Evolutionary conservation across 2,329 filamentous ascomycete species (phyloP).

Genomic region (Thelonectria blattea): DNA sequence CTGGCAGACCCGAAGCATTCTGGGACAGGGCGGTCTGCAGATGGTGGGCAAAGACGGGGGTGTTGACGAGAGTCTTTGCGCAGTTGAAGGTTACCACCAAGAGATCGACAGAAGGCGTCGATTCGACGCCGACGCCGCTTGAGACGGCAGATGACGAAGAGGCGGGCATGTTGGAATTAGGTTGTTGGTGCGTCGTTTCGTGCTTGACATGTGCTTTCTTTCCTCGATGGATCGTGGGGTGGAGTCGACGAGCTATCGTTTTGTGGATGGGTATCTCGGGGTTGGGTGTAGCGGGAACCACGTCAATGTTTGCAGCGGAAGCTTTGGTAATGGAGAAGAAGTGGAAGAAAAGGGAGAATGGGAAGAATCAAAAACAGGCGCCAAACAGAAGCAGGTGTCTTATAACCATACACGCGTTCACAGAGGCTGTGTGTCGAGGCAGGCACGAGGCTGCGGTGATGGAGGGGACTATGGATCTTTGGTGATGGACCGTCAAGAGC

Average conservation of each 20-base stretch:
- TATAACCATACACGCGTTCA: slow-evolving; percentile 6
- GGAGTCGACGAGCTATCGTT: slow-evolving; percentile 11
- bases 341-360: neutral
- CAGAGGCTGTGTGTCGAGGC: slow-evolving; percentile 15
- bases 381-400: neutral
- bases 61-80: slow-evolving; percentile 72
- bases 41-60: slow-evolving; percentile 72
- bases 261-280: slow-evolving; percentile 1
- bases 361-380: neutral
- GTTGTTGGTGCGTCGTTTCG: neutral
- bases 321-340: neutral
- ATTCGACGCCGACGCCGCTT: slow-evolving; percentile 32
- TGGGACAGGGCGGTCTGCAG: slow-evolving; percentile 66
- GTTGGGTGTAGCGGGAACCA: neutral
- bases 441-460: slow-evolving; percentile 11
- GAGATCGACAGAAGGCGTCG: slow-evolving; percentile 65
- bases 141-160: slow-evolving; percentile 1
- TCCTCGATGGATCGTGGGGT: slow-evolving; percentile 1
- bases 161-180: slow-evolving; percentile 1
- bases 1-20: slow-evolving; percentile 55
- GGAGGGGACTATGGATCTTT: slow-evolving; percentile 4
- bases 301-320: neutral
- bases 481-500: neutral
- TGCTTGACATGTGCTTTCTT: slow-evolving; percentile 5
- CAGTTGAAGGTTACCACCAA: slow-evolving; percentile 93